Base-by-base conservation (phyloP, 352 stramenopile species). In the Globisporangium paroecandrum region DNA sequence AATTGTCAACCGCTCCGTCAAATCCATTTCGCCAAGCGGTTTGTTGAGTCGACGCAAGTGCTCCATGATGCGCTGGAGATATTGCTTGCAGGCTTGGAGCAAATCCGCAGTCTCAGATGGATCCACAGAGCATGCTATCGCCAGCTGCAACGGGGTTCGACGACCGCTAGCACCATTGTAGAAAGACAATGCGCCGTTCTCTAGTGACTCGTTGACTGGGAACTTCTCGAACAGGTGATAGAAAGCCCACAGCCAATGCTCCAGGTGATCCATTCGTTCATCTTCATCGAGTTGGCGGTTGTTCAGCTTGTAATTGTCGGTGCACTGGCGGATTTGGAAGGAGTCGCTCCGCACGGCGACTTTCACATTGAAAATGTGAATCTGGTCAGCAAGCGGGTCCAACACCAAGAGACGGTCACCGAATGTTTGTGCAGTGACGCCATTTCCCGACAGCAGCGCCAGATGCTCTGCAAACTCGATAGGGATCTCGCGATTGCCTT, bases 161-260 rank as follows among this genome's bases (percentile, higher is more conserved):
- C 34, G 34, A 1, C 7, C 34, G 34, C 34, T 12, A 41, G 34
- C 34, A 41, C 34, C 34, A 41, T 41, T 41, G 10, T 43, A 32
- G 47, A 41, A 46, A 69, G 55, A 34, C 64, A 32, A 13, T 57
- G 9, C 34, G 9, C 34, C 34, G 13, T 41, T 41, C 34, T 41
- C 34, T 10, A 41, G 34, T 41, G 34, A 4, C 9, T 41, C 76
- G 12, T 75, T 65, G 4, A 82, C 74, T 1, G 81, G 77, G 41
- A 89, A 89, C 34, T 89, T 89, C 61, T 89, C 80, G 59, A 76
- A 87, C 5, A 83, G 47, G 51, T 87, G 80, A 46, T 81, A 87
- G 20, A 69, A 82, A 57, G 22, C 68, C 62, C 69, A 64, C 66
- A 71, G 76, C 27, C 69, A 71, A 46, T 76, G 68, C 66, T 36